Evolutionary conservation across 805 yeast genomes (phyloP), one percentile per base, ranked within the genome.

Genomic region (Candida koratica): DNA sequence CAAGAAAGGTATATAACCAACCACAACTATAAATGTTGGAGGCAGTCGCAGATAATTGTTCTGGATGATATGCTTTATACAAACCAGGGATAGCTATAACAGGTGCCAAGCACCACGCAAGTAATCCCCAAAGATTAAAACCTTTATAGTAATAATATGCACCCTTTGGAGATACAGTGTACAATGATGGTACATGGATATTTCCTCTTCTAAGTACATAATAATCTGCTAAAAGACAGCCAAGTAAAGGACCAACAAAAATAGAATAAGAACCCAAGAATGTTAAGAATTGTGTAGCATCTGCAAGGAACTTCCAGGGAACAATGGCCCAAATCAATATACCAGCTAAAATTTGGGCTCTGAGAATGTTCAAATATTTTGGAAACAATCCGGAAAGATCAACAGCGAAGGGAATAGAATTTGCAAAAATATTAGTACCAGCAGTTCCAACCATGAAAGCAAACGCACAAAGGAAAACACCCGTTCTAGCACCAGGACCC

Each of bases 341-440:
- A 23, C 46, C 44, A 15, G 39, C 25, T 11, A 43, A 24, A 12
- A 43, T 37, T 32, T 43, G 46, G 15, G 44, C 43, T 23, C 46
- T 34, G 18, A 54, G 37, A 38, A 54, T 54, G 2, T 48, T 53
- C 41, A 53, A 53, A 29, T 54, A 54, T 27, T 45, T 50, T 29
- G 58, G 59, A 4, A 51, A 29, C 26, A 53, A 39, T 24, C 55
- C 55, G 7, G 50, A 37, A 13, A 53, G 28, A 38, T 54, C 59
- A 15, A 53, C 51, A 10, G 58, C 53, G 32, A 45, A 43, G 9
- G 49, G 49, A 30, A 45, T 40, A 4, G 47, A 43, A 39, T 54
- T 54, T 11, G 52, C 59, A 44, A 54, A 53, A 16, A 51, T 53
- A 31, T 54, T 54, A 4, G 59, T 54, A 32, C 56, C 56, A 12